Conservation (phyloP, 2,329 filamentous ascomycete species). For the Colletotrichum sidae region DNA sequence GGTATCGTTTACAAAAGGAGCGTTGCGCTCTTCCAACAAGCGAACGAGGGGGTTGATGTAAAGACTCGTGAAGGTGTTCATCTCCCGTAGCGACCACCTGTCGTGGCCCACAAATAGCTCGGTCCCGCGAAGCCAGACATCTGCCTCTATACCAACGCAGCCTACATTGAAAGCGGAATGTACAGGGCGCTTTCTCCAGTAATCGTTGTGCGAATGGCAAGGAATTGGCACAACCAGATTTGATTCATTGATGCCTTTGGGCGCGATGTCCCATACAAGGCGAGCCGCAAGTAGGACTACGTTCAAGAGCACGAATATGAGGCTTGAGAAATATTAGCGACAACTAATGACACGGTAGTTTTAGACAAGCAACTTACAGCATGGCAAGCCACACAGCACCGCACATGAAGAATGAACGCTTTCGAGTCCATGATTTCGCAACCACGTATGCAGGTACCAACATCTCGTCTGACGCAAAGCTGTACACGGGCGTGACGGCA, state of each 20-base stretch:
- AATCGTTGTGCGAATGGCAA: constrained; percentile 79
- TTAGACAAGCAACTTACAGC: constrained; percentile 17
- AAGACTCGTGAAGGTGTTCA: constrained; percentile 67
- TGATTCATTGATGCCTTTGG: constrained; percentile 15
- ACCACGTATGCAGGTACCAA: constrained; percentile 23
- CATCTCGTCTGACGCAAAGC: constrained; percentile 28
- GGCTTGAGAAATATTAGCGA: constrained; percentile 13
- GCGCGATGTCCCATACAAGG: constrained; percentile 22
- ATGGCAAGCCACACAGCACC: constrained; percentile 34
- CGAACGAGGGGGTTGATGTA: constrained; percentile 74
- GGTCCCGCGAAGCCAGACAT: constrained; percentile 71
- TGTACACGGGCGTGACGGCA: constrained; percentile 17
- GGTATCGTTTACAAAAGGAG: constrained; percentile 57
- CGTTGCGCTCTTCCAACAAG: constrained; percentile 64
- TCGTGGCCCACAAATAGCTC: constrained; percentile 74
- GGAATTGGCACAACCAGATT: constrained; percentile 59
- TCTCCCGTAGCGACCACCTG: constrained; percentile 62
- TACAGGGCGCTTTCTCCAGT: constrained; percentile 73
- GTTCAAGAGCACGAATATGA: constrained; percentile 33
- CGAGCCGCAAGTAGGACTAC: constrained; percentile 31
- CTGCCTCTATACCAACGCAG: constrained; percentile 75
- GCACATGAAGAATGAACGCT: constrained; percentile 34
- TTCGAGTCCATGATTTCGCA: constrained; percentile 31
- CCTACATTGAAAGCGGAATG: constrained; percentile 70
- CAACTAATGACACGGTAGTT: too few species aligned